Conservation (phyloP, 139 green algal genomes). For the Eudorina sp. region DNA sequence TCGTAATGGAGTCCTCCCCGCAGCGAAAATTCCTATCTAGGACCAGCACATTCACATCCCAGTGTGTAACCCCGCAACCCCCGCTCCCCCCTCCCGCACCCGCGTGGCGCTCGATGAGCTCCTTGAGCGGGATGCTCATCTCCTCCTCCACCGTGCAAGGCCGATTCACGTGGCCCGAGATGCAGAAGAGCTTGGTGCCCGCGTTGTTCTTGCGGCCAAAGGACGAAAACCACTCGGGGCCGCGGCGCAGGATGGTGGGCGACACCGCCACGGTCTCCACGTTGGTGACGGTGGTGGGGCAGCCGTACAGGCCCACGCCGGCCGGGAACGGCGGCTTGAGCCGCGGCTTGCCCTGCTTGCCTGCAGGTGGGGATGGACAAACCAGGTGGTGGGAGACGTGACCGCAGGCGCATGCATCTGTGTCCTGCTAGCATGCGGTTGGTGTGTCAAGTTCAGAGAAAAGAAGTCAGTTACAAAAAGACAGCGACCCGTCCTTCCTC, state of each 20-base stretch:
- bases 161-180: constrained; percentile 98
- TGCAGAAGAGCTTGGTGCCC: constrained; percentile 99
- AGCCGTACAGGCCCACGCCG: constrained; percentile 97
- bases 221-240: constrained; percentile 94
- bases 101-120: constrained; percentile 97
- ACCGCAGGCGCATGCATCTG: not conserved
- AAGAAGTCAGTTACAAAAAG: too few species aligned
- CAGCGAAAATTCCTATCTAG: too few species aligned
- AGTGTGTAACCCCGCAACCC: too few species aligned
- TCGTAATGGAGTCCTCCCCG: too few species aligned
- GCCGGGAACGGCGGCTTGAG: constrained; percentile 98
- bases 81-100: constrained; percentile 53
- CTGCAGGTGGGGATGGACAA: not conserved
- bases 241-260: constrained; percentile 96
- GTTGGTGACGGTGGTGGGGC: constrained; percentile 97
- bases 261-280: constrained; percentile 97
- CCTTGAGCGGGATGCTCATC: constrained; percentile 95
- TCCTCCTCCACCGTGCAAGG: constrained; percentile 99
- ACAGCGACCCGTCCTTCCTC: too few species aligned
- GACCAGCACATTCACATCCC: too few species aligned
- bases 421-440: too few species aligned
- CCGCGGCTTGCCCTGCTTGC: constrained; percentile 88
- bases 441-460: too few species aligned
- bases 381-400: too few species aligned
- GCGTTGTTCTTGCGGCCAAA: constrained; percentile 98